Conservation (phyloP, 2,329 filamentous ascomycete genomes). For the Curvularia hawaiiensis region DNA sequence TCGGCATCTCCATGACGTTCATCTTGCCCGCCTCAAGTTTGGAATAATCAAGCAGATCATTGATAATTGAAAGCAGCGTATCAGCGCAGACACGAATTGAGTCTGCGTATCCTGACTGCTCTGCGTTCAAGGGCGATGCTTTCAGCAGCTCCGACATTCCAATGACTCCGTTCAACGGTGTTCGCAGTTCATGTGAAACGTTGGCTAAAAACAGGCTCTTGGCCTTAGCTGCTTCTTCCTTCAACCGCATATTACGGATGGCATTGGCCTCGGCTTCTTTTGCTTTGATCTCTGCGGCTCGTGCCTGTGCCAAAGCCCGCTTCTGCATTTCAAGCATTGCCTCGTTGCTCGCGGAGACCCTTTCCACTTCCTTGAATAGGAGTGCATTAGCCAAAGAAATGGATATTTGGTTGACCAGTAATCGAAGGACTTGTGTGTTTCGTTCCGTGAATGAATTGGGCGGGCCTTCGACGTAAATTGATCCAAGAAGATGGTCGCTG, state of each 20-base stretch:
- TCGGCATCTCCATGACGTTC: slow-evolving; percentile 63
- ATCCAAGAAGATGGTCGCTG: slow-evolving; percentile 72
- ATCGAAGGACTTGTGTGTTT: slow-evolving; percentile 58
- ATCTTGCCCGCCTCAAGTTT: slow-evolving; percentile 61
- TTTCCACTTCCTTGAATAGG: slow-evolving; percentile 71
- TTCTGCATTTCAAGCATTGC: slow-evolving; percentile 81
- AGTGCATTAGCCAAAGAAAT: slow-evolving; percentile 69
- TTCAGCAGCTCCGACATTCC: slow-evolving; percentile 67
- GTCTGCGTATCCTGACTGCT: slow-evolving; percentile 67
- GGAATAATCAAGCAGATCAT: slow-evolving; percentile 59
- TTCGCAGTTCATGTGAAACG: slow-evolving; percentile 63
- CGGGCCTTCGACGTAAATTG: slow-evolving; percentile 78
- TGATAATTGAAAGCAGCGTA: slow-evolving; percentile 58
- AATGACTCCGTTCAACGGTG: slow-evolving; percentile 60
- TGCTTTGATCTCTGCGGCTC: slow-evolving; percentile 75
- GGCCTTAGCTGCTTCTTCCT: slow-evolving; percentile 81
- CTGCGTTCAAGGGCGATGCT: slow-evolving; percentile 59
- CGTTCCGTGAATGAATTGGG: slow-evolving; percentile 79
- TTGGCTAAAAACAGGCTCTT: slow-evolving; percentile 76
- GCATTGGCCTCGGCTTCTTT: slow-evolving; percentile 78
- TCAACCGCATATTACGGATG: slow-evolving; percentile 77
- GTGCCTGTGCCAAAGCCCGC: slow-evolving; percentile 71
- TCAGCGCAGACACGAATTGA: slow-evolving; percentile 69
- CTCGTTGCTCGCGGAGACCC: slow-evolving; percentile 77
- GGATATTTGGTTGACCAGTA: slow-evolving; percentile 77